Conservation (phyloP, 202 grass and related monocot genomes). For the Zoysia matrella region DNA sequence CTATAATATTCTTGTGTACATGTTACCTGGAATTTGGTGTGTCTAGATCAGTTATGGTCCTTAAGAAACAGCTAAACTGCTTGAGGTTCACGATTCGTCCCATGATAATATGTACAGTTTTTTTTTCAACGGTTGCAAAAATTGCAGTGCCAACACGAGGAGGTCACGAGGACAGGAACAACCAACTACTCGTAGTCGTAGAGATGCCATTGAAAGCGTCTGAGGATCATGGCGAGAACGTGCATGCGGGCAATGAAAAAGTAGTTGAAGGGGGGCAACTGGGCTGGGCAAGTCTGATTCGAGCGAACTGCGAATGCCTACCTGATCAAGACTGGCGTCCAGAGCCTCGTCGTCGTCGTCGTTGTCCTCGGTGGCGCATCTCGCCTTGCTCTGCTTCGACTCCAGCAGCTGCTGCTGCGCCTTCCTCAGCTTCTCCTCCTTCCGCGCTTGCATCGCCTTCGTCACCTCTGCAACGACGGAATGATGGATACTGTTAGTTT, state of each 20-base stretch:
- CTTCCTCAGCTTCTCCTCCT: conserved; percentile 77
- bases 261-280: conserved; percentile 5
- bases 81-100: background rate
- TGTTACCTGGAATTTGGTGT: conserved; percentile 10
- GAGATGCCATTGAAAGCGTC: conserved; percentile 23
- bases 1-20: background rate
- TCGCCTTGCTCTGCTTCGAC: conserved; percentile 38
- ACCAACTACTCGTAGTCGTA: conserved; percentile 14
- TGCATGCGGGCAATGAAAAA: conserved; percentile 40
- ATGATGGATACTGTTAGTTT: background rate
- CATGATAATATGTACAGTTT: background rate
- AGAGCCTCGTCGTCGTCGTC: conserved; percentile 41
- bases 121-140: background rate
- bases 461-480: conserved; percentile 58
- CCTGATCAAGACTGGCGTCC: conserved; percentile 27
- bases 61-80: background rate
- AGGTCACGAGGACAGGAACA: background rate
- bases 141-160: conserved; percentile 6
- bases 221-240: conserved; percentile 47
- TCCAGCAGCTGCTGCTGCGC: conserved; percentile 55
- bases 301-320: conserved; percentile 15
- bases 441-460: conserved; percentile 39
- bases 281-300: background rate
- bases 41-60: background rate
- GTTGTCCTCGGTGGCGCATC: background rate